Conservation (phyloP, 768 basidiomycete species). For the Collybia sordida region DNA sequence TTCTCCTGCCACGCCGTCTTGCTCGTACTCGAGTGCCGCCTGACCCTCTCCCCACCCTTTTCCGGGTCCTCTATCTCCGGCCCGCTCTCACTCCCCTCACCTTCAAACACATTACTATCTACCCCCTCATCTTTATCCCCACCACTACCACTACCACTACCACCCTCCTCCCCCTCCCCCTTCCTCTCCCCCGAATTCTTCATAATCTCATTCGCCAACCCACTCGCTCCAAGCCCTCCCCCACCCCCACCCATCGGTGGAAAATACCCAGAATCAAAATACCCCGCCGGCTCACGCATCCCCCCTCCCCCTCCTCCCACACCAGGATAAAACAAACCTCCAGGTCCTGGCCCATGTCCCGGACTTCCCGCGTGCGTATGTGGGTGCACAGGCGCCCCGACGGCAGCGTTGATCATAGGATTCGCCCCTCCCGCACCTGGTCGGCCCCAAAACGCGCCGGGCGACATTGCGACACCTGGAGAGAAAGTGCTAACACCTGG, state of each 20-base stretch:
- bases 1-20: conserved; percentile 7
- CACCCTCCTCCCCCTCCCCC: neutral
- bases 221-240: conserved; percentile 14
- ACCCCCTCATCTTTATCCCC: neutral
- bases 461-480: conserved; percentile 70
- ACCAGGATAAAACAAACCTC: conserved; percentile 3
- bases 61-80: neutral
- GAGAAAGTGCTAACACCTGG: conserved; percentile 45
- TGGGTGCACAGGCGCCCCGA: conserved; percentile 43
- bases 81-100: conserved; percentile 1
- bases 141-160: neutral
- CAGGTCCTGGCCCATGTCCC: conserved; percentile 19
- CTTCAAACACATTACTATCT: neutral
- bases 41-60: conserved; percentile 2
- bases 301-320: conserved; percentile 1
- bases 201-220: conserved; percentile 35
- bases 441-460: conserved; percentile 73
- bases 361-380: conserved; percentile 9
- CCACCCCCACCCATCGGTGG: conserved; percentile 18
- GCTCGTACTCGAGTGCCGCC: conserved; percentile 7
- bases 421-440: conserved; percentile 46
- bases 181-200: conserved; percentile 9
- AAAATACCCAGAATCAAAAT: conserved; percentile 44
- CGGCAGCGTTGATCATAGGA: conserved; percentile 44
- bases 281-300: conserved; percentile 37